Evolutionary conservation across 352 stramenopile species (phyloP).

Genomic region (Globisporangium barbulae): DNA sequence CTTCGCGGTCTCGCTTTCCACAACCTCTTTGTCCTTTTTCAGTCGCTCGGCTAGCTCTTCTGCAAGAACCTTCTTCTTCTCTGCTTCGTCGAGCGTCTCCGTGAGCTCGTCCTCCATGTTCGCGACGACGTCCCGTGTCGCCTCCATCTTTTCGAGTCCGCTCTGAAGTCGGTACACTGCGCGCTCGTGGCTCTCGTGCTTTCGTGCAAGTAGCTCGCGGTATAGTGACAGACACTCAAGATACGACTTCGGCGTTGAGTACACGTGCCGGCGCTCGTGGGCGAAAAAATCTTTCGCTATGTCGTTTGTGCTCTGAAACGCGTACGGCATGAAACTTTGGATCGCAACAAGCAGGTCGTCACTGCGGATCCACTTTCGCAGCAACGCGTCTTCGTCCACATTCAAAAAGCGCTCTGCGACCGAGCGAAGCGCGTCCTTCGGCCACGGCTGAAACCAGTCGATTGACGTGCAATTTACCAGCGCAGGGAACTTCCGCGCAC

Average conservation of each 20-base stretch:
- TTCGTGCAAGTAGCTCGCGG: constrained; percentile 64
- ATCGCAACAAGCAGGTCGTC: constrained; percentile 65
- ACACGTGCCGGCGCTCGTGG: constrained; percentile 84
- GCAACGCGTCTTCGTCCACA: constrained; percentile 24
- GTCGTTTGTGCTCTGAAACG: constrained; percentile 91
- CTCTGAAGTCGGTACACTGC: constrained; percentile 84
- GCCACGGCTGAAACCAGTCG: constrained; percentile 93
- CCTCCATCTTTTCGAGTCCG: constrained; percentile 89
- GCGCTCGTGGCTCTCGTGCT: constrained; percentile 51
- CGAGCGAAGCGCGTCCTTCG: constrained; percentile 87
- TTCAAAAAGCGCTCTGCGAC: constrained; percentile 86
- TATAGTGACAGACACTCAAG: constrained; percentile 91
- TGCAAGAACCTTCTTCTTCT: constrained; percentile 91
- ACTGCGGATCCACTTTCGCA: constrained; percentile 23
- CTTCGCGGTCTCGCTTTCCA: constrained; percentile 90
- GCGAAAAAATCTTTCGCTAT: constrained; percentile 76
- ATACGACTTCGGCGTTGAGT: constrained; percentile 93
- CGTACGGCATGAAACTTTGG: constrained; percentile 91
- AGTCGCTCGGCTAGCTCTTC: constrained; percentile 92
- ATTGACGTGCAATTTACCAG: constrained; percentile 94
- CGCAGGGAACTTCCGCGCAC: constrained; percentile 91
- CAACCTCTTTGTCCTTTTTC: constrained; percentile 89
- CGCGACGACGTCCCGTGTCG: constrained; percentile 85
- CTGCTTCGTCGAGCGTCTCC: constrained; percentile 87
- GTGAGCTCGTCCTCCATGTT: constrained; percentile 93